phyloP scores from a whole-genome alignment of 306 rosid species.

The Trichosanthes cucumerina region DNA sequence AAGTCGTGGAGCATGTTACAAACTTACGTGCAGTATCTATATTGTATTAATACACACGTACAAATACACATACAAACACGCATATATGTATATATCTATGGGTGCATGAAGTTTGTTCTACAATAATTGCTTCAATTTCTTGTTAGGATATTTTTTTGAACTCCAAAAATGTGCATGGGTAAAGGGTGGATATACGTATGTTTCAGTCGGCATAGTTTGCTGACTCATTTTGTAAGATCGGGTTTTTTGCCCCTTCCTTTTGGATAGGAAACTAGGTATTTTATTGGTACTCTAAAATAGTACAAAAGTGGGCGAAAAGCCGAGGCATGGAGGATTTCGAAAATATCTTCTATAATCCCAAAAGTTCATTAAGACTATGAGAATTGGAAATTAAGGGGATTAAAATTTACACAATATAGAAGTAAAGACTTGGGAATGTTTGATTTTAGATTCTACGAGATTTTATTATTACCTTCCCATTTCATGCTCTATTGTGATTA shows the following conservation, averaged over 20 bases:
- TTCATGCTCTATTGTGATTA: background rate
- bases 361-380: background rate
- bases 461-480: background rate
- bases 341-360: background rate
- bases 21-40: background rate
- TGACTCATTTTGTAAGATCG: background rate
- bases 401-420: background rate
- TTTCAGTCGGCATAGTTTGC: background rate
- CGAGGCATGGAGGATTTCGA: background rate
- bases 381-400: background rate
- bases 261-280: background rate
- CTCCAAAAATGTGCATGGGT: background rate
- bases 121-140: background rate
- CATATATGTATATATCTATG: background rate
- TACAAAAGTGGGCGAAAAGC: background rate
- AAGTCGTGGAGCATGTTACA: background rate
- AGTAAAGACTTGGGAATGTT: background rate
- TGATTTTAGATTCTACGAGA: background rate
- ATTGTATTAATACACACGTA: background rate
- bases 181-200: background rate
- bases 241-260: background rate
- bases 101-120: background rate
- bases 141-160: background rate
- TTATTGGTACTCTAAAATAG: background rate
- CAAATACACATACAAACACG: background rate